Evolutionary conservation across 2,329 filamentous ascomycete species (phyloP), one percentile per base, ranked within the genome.

Genomic region (Fusarium pseudograminearum): DNA sequence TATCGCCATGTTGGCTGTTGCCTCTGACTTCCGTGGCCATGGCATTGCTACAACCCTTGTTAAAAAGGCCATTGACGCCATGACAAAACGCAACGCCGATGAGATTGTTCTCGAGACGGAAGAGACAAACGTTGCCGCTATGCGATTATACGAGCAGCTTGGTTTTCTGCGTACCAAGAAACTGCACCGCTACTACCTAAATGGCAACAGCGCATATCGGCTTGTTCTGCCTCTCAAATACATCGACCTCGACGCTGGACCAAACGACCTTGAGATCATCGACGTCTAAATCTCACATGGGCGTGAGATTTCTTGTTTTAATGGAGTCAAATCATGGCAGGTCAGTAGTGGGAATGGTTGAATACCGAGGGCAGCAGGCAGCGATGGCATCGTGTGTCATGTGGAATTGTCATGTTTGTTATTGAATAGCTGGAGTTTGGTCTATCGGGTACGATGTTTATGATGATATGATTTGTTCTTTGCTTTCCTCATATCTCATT

Each of bases 1-100:
- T 81, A 98, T 99, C 73, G 96, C 96, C 76, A 99, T 99, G 96
- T 86, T 99, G 42, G 96, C 96, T n/a, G 94, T 97, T 7, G 89
- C 90, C 44, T 89, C 93, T 40, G 83, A 89, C 28, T 91, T 93
- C 75, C 90, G 96, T 24, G 94, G 94, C 8, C 88, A 90, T 69
- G 95, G 96, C 3, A 94, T 99, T 62, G 96, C 92, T 2, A 97
- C 94, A 0, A 90, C 90, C 41, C 85, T 99, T 12, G 96, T 99
- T n/a, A 89, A 91, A 68, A 90, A 89, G 84, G 94, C 94, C 22
- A 94, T 99, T 68, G 93, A 97, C 73, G 91, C 92, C 68, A 99
- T 99, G 96, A 88, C 89, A 14, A 87, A 88, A 60, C 86, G 91
- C 53, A 87, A 92, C 74, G 96, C 96, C 26, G 95, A 98, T 77